phyloP scores from a whole-genome alignment of 202 grass and related monocot genomes.

The Zoysia matrella region DNA sequence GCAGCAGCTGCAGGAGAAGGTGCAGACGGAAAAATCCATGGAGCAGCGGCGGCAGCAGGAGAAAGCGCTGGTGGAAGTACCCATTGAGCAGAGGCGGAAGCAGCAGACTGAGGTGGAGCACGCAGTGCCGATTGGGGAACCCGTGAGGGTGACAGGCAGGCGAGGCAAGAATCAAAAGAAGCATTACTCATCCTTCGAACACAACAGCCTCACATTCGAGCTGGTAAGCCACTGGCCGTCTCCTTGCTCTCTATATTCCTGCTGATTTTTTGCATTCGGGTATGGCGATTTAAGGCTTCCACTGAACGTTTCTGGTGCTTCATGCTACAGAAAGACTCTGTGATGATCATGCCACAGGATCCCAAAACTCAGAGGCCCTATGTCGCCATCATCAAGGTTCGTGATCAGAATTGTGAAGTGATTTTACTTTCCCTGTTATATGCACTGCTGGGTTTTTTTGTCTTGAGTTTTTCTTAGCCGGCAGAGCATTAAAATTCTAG shows the following conservation, averaged over 20 bases:
- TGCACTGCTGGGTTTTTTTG: neutral
- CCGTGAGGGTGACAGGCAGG: conserved; percentile 72
- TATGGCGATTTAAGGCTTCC: conserved; percentile 29
- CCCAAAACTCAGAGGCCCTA: conserved; percentile 67
- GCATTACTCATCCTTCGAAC: conserved; percentile 81
- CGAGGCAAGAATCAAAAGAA: conserved; percentile 63
- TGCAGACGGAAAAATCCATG: neutral
- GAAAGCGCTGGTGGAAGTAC: neutral
- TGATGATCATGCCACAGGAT: conserved; percentile 73
- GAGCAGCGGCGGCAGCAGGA: neutral
- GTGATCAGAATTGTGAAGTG: neutral
- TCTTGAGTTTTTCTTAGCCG: no score
- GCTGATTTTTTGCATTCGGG: no score
- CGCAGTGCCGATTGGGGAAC: conserved; percentile 55
- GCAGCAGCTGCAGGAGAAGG: neutral
- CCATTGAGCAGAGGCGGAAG: conserved; percentile 25
- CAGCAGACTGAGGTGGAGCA: conserved; percentile 47
- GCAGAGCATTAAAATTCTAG: no score
- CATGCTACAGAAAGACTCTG: conserved; percentile 73
- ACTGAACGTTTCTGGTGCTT: neutral
- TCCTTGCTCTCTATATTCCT: no score
- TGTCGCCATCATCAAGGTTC: conserved; percentile 86
- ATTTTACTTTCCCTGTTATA: neutral
- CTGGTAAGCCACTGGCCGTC: conserved; percentile 50
- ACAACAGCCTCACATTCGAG: conserved; percentile 78